Conservation (phyloP, 495 filamentous ascomycete species). For the Tuber borchii region DNA sequence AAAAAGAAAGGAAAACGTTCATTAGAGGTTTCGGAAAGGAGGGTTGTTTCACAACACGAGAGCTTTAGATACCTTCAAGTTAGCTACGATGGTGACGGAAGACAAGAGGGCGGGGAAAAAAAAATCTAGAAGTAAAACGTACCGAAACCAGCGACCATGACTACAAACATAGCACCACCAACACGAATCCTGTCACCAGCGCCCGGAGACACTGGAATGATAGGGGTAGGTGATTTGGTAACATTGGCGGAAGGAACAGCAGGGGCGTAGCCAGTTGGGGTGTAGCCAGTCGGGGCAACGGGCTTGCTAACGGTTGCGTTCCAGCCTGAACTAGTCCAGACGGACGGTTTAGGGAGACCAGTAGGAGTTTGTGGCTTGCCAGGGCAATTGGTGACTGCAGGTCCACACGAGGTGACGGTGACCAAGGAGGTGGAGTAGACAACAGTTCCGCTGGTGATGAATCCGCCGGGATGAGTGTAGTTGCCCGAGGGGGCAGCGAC, state of each 20-base stretch:
- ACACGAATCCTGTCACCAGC: slow-evolving; percentile 45
- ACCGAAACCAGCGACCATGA: slow-evolving; percentile 35
- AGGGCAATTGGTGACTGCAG: slow-evolving; percentile 34
- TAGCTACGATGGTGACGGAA: not conserved
- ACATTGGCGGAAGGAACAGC: slow-evolving; percentile 35
- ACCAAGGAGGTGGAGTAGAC: slow-evolving; percentile 26
- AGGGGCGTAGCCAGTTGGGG: slow-evolving; percentile 10
- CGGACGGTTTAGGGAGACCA: slow-evolving; percentile 21
- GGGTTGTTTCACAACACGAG: not conserved
- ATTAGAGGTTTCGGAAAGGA: not conserved
- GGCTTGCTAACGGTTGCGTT: slow-evolving; percentile 24
- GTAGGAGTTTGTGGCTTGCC: slow-evolving; percentile 9
- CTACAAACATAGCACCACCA: slow-evolving; percentile 34
- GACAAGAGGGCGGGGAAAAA: not conserved
- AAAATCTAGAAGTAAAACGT: slow-evolving; percentile 5
- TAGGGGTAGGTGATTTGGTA: slow-evolving; percentile 35
- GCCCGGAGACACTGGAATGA: slow-evolving; percentile 45
- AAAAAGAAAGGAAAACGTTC: not conserved
- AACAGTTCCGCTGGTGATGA: slow-evolving; percentile 9
- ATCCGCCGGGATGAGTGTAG: slow-evolving; percentile 22
- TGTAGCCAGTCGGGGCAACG: slow-evolving; percentile 16
- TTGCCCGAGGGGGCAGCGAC: not conserved
- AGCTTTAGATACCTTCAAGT: not conserved
- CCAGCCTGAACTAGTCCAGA: slow-evolving; percentile 18
- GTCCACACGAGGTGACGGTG: slow-evolving; percentile 38